Evolutionary conservation across 441 rosid species (phyloP).

Genomic region (Iberis amara): DNA sequence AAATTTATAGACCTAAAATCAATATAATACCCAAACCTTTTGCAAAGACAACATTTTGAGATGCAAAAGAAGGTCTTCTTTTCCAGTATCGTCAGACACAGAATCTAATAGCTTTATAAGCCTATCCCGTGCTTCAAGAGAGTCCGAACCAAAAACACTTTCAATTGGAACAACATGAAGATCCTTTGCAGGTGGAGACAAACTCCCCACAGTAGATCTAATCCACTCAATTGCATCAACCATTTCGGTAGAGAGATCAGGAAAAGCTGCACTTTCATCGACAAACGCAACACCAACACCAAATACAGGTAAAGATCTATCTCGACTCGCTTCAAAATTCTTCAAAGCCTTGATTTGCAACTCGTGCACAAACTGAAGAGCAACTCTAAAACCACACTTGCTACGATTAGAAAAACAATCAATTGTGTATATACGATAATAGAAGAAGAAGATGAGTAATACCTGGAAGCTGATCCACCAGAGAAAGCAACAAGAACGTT

Average conservation of each 20-base stretch:
- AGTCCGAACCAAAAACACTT: conserved; percentile 42
- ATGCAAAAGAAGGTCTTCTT: conserved; percentile 70
- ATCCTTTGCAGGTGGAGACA: conserved; percentile 61
- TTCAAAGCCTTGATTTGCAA: conserved; percentile 73
- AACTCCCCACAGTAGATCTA: conserved; percentile 38
- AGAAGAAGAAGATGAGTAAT: neutral
- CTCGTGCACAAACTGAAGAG: conserved; percentile 79
- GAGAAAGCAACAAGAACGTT: conserved; percentile 91
- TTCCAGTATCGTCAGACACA: conserved; percentile 62
- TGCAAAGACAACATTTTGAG: conserved; percentile 64
- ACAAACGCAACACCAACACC: conserved; percentile 85
- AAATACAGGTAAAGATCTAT: conserved; percentile 75
- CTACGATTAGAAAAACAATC: conserved; percentile 2
- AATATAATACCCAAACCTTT: conserved; percentile 43
- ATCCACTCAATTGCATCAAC: conserved; percentile 43
- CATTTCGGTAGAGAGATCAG: conserved; percentile 32
- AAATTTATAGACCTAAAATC: conserved; percentile 1
- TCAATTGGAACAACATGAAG: conserved; percentile 59
- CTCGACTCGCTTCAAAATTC: conserved; percentile 77
- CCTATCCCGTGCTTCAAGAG: conserved; percentile 38
- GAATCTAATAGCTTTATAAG: conserved; percentile 43
- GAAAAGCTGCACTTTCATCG: conserved; percentile 49
- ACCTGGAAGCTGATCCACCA: conserved; percentile 89
- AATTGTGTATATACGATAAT: neutral
- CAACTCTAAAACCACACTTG: conserved; percentile 47